Percentiles rank a stretch among this genome's conserved stretches.
Conservation (phyloP, 2,329 filamentous ascomycete species). For the Pestalotiopsis sp. region DNA sequence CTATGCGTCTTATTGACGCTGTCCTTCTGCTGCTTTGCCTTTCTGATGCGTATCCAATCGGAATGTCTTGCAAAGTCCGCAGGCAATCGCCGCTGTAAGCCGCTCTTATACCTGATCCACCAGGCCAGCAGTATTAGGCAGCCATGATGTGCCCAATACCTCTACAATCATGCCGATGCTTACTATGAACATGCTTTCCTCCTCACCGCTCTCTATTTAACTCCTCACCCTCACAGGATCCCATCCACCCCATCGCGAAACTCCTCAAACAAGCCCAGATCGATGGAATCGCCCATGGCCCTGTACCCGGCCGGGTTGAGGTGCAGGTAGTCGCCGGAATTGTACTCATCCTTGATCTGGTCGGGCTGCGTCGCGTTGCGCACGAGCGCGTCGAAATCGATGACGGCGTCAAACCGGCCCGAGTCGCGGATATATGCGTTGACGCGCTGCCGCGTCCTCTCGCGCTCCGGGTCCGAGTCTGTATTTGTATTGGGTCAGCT, state of each 20-base stretch:
- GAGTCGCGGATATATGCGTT: conserved; percentile 59
- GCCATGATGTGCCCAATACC: neutral
- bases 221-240: conserved; percentile 6
- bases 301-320: conserved; percentile 55
- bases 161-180: neutral
- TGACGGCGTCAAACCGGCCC: conserved; percentile 57
- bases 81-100: neutral
- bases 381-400: conserved; percentile 61
- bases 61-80: neutral
- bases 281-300: conserved; percentile 54
- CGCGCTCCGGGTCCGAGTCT: conserved; percentile 52
- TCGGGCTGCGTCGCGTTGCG: conserved; percentile 42
- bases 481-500: conserved; percentile 8
- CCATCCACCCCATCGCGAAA: conserved; percentile 28
- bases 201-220: neutral
- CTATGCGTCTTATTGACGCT: too few species aligned
- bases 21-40: neutral
- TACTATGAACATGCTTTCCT: too few species aligned
- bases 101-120: neutral
- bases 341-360: conserved; percentile 41
- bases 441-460: conserved; percentile 52
- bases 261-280: conserved; percentile 47
- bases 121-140: neutral
- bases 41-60: neutral
- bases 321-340: conserved; percentile 63